phyloP scores from a whole-genome alignment of 352 stramenopile species.

The Phytophthora citricola region DNA sequence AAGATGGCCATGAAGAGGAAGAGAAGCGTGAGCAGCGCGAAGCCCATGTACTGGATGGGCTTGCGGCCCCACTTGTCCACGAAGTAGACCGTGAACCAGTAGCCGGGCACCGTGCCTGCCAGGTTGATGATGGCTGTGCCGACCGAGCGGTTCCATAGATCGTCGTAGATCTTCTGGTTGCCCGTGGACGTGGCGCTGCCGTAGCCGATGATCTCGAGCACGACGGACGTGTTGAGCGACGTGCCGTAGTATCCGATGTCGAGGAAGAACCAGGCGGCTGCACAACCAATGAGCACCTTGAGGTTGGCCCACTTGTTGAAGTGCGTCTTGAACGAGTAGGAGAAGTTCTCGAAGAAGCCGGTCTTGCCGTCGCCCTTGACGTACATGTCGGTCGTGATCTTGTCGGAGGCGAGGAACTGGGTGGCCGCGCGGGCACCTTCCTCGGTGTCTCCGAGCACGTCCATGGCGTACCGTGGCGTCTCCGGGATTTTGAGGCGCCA shows the following conservation, averaged over 20 bases:
- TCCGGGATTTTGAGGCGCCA: slow-evolving; percentile 57
- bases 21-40: slow-evolving; percentile 47
- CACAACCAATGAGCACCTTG: slow-evolving; percentile 55
- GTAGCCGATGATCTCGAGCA: slow-evolving; percentile 55
- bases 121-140: slow-evolving; percentile 58
- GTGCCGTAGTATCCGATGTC: slow-evolving; percentile 72
- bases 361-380: slow-evolving; percentile 52
- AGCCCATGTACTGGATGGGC: slow-evolving; percentile 70
- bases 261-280: slow-evolving; percentile 63
- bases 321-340: slow-evolving; percentile 42
- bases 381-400: slow-evolving; percentile 48
- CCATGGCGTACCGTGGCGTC: slow-evolving; percentile 50
- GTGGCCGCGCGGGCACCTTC: slow-evolving; percentile 34
- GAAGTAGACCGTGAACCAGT: slow-evolving; percentile 73
- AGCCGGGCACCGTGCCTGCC: slow-evolving; percentile 58
- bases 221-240: slow-evolving; percentile 54
- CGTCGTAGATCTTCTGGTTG: slow-evolving; percentile 58
- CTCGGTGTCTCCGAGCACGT: slow-evolving; percentile 50
- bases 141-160: slow-evolving; percentile 51
- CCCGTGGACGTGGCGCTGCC: slow-evolving; percentile 37
- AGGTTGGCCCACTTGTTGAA: slow-evolving; percentile 53
- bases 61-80: slow-evolving; percentile 61
- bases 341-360: slow-evolving; percentile 46
- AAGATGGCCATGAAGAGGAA: slow-evolving; percentile 63
- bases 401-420: slow-evolving; percentile 45